These are phyloP conservation scores for Teunomyces pallodes DNA, from an alignment of 805 yeast species.

Conservation along the genomic window DNA sequence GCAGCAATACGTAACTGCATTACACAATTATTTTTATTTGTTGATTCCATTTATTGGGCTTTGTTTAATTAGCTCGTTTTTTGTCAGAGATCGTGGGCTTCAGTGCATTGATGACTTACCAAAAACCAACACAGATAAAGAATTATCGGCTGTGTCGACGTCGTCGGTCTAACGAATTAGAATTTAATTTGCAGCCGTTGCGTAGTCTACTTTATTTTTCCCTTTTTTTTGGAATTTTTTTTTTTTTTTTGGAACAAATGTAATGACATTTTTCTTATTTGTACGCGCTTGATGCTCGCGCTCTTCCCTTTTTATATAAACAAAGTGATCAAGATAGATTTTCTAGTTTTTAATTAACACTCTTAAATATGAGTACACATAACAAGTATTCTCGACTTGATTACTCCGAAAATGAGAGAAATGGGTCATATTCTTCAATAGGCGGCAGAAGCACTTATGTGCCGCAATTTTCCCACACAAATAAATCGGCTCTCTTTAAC, in stretches of 20 bases:
- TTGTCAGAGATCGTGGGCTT: conserved; percentile 40
- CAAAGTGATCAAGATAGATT: not conserved
- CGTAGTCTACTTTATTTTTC: not conserved
- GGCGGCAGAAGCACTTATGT: not conserved
- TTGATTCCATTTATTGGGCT: conserved; percentile 21
- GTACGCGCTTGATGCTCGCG: not conserved
- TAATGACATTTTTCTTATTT: not conserved
- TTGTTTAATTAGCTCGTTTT: conserved; percentile 20
- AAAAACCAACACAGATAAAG: conserved; percentile 5
- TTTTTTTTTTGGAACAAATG: not conserved
- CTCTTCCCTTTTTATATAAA: not conserved
- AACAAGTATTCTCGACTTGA: not conserved
- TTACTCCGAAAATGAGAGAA: not conserved
- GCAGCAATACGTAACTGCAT: conserved; percentile 19
- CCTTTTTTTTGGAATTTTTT: not conserved
- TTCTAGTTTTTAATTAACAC: not conserved
- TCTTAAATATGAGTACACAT: not conserved
- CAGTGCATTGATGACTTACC: conserved; percentile 31
- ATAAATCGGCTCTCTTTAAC: not conserved
- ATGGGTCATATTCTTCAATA: not conserved
- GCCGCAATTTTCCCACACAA: not conserved
- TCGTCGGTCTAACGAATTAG: not conserved
- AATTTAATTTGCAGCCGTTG: not conserved
- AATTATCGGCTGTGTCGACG: conserved; percentile 7
- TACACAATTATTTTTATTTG: conserved; percentile 19